Evolutionary conservation across 805 yeast species (phyloP).

Genomic region (Candida khao-thaluensis): DNA sequence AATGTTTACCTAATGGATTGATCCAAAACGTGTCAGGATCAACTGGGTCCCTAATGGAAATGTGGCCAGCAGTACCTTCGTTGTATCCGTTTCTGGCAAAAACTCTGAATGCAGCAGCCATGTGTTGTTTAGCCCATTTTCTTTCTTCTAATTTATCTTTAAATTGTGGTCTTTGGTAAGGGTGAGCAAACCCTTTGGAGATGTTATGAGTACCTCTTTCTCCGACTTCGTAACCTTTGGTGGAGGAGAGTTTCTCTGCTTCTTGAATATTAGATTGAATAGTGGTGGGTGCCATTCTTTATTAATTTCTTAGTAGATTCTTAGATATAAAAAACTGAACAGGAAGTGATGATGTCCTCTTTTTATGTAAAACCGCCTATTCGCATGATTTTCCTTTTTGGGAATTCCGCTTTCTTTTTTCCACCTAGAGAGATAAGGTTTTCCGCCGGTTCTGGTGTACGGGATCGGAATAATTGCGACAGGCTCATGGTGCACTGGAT

Average conservation of each 20-base stretch:
- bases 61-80: slow-evolving; percentile 84
- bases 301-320: no score
- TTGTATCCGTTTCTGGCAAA: slow-evolving; percentile 73
- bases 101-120: slow-evolving; percentile 83
- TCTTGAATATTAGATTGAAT: neutral
- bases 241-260: slow-evolving; percentile 1
- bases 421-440: no score
- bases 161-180: slow-evolving; percentile 52
- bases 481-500: no score
- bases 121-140: slow-evolving; percentile 60
- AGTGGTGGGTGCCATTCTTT: slow-evolving; percentile 4
- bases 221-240: slow-evolving; percentile 9
- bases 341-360: no score
- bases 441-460: no score
- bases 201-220: slow-evolving; percentile 59
- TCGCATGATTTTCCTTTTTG: no score
- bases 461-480: no score
- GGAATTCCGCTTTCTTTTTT: no score
- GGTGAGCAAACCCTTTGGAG: slow-evolving; percentile 52
- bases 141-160: slow-evolving; percentile 49
- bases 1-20: slow-evolving; percentile 79
- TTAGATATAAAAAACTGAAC: no score
- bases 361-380: neutral
- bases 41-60: slow-evolving; percentile 79
- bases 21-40: slow-evolving; percentile 81